phyloP scores from a whole-genome alignment of 192 early-diverging fungal species.

The Rhizoclosmatium globosum region DNA sequence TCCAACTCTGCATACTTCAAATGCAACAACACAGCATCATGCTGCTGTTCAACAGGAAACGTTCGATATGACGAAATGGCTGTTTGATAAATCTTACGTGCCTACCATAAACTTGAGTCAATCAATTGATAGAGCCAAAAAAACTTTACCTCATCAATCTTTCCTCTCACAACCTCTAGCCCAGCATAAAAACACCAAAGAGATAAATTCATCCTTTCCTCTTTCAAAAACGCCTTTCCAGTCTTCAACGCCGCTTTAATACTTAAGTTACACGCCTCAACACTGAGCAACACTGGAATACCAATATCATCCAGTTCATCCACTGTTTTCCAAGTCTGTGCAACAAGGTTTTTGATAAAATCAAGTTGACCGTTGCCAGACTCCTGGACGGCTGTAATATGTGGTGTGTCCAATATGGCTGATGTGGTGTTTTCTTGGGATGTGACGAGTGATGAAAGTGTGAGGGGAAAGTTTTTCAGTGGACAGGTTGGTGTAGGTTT shows the following conservation, averaged over 20 bases:
- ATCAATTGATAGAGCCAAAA: neutral
- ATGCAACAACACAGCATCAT: conserved; percentile 42
- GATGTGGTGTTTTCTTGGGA: neutral
- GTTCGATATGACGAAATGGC: conserved; percentile 44
- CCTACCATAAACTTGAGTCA: conserved; percentile 33
- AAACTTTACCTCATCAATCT: conserved; percentile 38
- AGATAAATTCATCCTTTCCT: conserved; percentile 47
- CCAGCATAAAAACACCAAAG: conserved; percentile 54
- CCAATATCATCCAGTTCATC: conserved; percentile 13
- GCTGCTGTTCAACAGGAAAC: conserved; percentile 37
- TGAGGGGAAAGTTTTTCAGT: conserved; percentile 16
- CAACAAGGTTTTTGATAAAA: conserved; percentile 14
- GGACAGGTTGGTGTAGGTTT: conserved; percentile 9
- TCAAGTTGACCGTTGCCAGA: conserved; percentile 1
- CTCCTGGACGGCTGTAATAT: neutral
- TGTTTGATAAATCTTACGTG: conserved; percentile 51
- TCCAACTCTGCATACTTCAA: conserved; percentile 45
- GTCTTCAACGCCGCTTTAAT: conserved; percentile 40
- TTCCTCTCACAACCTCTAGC: conserved; percentile 41
- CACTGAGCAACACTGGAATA: conserved; percentile 25
- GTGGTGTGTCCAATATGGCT: neutral
- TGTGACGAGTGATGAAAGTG: neutral
- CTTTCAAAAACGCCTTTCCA: conserved; percentile 51
- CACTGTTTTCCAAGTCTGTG: conserved; percentile 9
- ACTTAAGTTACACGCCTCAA: conserved; percentile 25